Base-by-base conservation (phyloP, 768 basidiomycete species). In the Trichaptum fuscoviolaceum region DNA sequence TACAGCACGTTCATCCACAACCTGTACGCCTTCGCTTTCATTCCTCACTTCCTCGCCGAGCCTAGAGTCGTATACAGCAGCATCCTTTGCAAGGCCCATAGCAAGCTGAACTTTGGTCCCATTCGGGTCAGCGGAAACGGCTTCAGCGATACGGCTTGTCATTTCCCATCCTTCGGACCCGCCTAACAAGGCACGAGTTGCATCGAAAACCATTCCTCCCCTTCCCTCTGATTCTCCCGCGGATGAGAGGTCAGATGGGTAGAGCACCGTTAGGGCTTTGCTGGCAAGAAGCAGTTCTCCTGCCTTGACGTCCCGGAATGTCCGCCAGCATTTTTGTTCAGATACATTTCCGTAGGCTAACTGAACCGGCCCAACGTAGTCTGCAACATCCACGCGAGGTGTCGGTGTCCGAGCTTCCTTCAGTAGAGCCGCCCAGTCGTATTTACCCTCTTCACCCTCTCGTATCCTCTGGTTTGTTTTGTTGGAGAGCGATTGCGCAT, bases 271-370 rank as follows among this genome's bases (percentile, higher is more conserved):
- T 52, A 74, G 74, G 0, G 75, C 72, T 65, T 75, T 77, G 7
- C 73, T n/a, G 7, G 74, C 73, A 57, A 75, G 72, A 35, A 77
- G 68, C 0, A 77, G 66, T 20, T 75, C 73, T 5, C 75, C 75
- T 10, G 67, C 59, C 27, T 68, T 58, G 2, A 77, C 60, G 20
- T 72, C 69, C 20, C 64, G 60, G 1, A 67, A 70, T 0, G 73
- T 68, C 0, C 66, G 0, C 75, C 75, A 52, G 73, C 65, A 12
- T 75, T 73, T 7, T 75, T 74, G 15, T 73, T 74, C 27, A 72
- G 65, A 24, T 62, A 25, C 6, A 57, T 7, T 30, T 71, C 64
- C 15, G 58, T 25, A 1, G 58, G 42, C 5, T 12, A 74, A 68
- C 63, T 72, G 57, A 9, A 76, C 63, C 1, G 72, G 65, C 9